A percentile compares a stretch with the other conserved stretches of the same genome.
Conservation (phyloP, 306 rosid species). For the Datisca glomerata region DNA sequence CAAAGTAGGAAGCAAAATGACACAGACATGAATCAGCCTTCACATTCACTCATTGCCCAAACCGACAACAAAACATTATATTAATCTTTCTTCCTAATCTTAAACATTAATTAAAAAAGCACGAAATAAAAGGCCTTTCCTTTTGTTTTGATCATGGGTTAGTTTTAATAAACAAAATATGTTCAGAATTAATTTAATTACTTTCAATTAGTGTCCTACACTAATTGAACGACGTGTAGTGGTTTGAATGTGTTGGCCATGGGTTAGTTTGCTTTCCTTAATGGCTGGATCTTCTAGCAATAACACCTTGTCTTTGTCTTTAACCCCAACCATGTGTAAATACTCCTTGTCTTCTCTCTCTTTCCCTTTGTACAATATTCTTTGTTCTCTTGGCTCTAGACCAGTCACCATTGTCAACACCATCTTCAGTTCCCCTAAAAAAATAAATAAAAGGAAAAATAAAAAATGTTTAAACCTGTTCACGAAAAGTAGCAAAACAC, state of each 20-base stretch:
- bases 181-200: no score
- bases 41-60: no score
- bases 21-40: no score
- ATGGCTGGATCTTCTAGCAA: slow-evolving; percentile 80
- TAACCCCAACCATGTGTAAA: slow-evolving; percentile 91
- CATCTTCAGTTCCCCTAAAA: slow-evolving; percentile 73
- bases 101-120: no score
- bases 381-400: slow-evolving; percentile 74
- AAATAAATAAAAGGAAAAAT: background rate
- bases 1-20: no score
- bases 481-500: background rate
- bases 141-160: no score
- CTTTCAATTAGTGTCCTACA: background rate
- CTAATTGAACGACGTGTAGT: background rate
- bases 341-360: slow-evolving; percentile 77
- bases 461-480: background rate
- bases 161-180: no score
- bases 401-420: slow-evolving; percentile 52
- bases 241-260: background rate
- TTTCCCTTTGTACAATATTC: slow-evolving; percentile 78
- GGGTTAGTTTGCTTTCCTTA: slow-evolving; percentile 57
- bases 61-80: no score
- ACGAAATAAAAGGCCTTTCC: no score
- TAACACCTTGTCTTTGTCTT: slow-evolving; percentile 81
- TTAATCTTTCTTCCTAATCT: no score